These are phyloP conservation scores for Wickerhamiella kurtzmanii DNA, from an alignment of 805 yeast species.

Conservation along the genomic window DNA sequence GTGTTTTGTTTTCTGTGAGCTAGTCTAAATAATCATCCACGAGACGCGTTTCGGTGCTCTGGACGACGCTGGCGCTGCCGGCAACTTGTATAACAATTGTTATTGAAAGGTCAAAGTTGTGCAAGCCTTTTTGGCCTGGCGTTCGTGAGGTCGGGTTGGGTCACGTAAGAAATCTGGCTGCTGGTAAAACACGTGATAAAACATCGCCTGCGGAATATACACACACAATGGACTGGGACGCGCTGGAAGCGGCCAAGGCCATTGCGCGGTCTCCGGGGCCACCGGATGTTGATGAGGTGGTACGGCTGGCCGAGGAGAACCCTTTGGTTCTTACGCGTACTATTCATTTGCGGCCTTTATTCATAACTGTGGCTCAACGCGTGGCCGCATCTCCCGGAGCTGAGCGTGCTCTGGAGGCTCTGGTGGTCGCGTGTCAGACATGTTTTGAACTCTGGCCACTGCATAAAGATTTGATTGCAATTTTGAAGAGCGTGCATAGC, in stretches of 20 bases:
- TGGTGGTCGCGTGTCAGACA: slow-evolving; percentile 3
- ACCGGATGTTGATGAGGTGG: not conserved
- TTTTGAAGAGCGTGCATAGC: not conserved
- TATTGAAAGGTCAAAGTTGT: too few relatives aligned
- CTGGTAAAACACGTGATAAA: too few relatives aligned
- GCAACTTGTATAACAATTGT: too few relatives aligned
- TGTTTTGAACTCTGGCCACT: slow-evolving; percentile 6
- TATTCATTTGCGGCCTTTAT: slow-evolving; percentile 8
- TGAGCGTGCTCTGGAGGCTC: not conserved
- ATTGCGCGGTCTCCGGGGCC: not conserved
- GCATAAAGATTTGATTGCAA: not conserved
- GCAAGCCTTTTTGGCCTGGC: too few relatives aligned
- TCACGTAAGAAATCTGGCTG: too few relatives aligned
- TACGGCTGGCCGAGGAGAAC: not conserved
- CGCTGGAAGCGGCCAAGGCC: slow-evolving; percentile 2
- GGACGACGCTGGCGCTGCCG: too few relatives aligned
- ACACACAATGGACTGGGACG: slow-evolving; percentile 1
- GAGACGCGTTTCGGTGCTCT: too few relatives aligned
- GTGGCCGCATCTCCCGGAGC: not conserved
- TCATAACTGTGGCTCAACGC: slow-evolving; percentile 5
- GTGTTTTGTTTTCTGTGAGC: too few relatives aligned
- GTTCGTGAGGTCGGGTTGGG: too few relatives aligned
- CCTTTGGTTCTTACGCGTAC: slow-evolving; percentile 3
- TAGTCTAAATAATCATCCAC: too few relatives aligned
- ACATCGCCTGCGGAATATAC: too few relatives aligned